Evolutionary conservation across 768 basidiomycete species (phyloP).

Genomic region (Xerocomellus dryophilus): DNA sequence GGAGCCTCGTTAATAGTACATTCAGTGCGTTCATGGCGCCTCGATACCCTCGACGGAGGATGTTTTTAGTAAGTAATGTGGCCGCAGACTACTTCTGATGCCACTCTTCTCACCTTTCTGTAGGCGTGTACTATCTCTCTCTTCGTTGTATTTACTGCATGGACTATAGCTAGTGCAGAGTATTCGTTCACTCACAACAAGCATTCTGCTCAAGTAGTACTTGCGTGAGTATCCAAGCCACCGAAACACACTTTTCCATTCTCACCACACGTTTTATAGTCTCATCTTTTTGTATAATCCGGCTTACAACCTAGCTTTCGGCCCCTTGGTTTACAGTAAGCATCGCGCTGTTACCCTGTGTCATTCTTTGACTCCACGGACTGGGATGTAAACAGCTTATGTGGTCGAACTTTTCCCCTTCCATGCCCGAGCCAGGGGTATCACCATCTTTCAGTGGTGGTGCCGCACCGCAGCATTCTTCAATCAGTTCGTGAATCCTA

Average conservation of each 20-base stretch:
- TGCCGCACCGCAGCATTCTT: slow-evolving; percentile 35
- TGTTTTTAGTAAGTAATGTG: background rate
- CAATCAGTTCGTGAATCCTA: slow-evolving; percentile 15
- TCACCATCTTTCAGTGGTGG: slow-evolving; percentile 62
- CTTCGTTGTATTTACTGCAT: slow-evolving; percentile 3
- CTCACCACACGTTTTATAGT: background rate
- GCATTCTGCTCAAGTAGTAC: background rate
- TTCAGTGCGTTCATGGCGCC: slow-evolving; percentile 3
- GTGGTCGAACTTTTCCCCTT: slow-evolving; percentile 24
- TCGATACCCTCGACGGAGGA: slow-evolving; percentile 2
- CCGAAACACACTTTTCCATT: background rate
- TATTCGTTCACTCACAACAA: background rate
- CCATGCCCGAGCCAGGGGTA: slow-evolving; percentile 58
- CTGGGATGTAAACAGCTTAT: slow-evolving; percentile 26
- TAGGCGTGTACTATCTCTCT: slow-evolving; percentile 9
- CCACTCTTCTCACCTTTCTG: background rate
- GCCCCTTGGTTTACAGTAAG: background rate
- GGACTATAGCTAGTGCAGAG: background rate
- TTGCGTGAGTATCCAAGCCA: background rate
- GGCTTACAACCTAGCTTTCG: background rate
- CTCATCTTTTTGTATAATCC: background rate
- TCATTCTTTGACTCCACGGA: background rate
- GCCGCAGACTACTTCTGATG: background rate
- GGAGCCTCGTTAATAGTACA: slow-evolving; percentile 6
- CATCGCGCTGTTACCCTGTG: too few species aligned